Evolutionary conservation across 2,329 filamentous ascomycete species (phyloP).

Genomic region (Verticillium albo-atrum): DNA sequence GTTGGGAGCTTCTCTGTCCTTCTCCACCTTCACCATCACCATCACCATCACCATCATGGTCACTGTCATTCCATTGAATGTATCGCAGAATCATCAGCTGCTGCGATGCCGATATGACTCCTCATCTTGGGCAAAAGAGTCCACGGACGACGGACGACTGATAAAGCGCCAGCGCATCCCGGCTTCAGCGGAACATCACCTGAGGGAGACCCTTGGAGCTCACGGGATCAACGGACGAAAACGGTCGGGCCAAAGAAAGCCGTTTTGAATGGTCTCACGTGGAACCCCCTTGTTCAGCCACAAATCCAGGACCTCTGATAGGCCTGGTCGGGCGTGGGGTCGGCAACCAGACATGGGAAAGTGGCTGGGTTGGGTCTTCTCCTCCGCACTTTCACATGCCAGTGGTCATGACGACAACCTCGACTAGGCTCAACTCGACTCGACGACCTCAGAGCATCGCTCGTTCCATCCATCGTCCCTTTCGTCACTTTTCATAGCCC

Average conservation of each 20-base stretch:
- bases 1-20: neutral
- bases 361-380: neutral
- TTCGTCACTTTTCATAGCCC: neutral
- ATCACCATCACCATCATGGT: neutral
- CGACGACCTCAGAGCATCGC: neutral
- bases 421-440: no score
- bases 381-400: conserved; percentile 6
- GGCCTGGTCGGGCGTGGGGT: neutral
- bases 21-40: neutral
- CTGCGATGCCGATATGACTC: neutral
- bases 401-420: neutral
- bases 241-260: neutral
- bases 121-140: neutral
- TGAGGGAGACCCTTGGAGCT: neutral
- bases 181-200: neutral
- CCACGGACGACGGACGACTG: neutral
- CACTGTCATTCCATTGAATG: neutral
- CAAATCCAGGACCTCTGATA: neutral
- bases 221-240: neutral
- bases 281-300: neutral
- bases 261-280: neutral
- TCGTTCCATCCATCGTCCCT: neutral
- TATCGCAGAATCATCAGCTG: neutral
- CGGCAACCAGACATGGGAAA: neutral
- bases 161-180: neutral